Evolutionary conservation across 2,329 filamentous ascomycete genomes (phyloP), one percentile per base, ranked within the genome.

Genomic region (Epichloe gansuensis): DNA sequence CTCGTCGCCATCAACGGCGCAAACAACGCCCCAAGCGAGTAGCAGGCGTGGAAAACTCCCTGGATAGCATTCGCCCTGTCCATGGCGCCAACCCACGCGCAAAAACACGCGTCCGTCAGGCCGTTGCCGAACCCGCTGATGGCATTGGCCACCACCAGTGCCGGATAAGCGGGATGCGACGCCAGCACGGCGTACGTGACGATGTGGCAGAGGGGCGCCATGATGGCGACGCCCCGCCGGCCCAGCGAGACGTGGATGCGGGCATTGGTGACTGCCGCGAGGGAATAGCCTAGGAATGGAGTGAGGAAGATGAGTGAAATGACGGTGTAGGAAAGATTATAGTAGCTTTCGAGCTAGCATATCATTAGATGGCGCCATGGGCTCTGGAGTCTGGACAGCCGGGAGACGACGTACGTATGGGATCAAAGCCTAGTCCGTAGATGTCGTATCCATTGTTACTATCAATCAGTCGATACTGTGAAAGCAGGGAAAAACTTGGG

Each of bases 51-150:
- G 38, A 87, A 62, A 51, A 85, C 75, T 0, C 84, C 83, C 5
- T 84, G 73, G 0, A 87, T 68, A 41, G 84, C 75, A 57, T 87
- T 87, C 0, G 80, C 78, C 56, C 81, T 80, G 9, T 80, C 75
- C 80, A 88, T 84, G 46, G 75, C 77, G 0, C 84, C 84, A 6
- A 74, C 63, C 72, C 73, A 75, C 0, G 72, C 71, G 54, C 71
- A 73, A 60, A 73, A 77, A 13, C 67, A 73, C 0, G 70, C 73
- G 52, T 77, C 82, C 0, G 74, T 72, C 0, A 86, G 62, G 0
- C 84, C 84, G 57, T 84, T 86, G 0, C 82, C 83, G 42, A 86
- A 80, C 0, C 84, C 83, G 6, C 79, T 77, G 12, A 87, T 63
- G 43, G 78, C 75, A 60, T 82, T 84, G 44, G 77, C 73, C 3